Base-by-base conservation (phyloP, 139 green algal genomes). In the Ettlia oleoabundans region DNA sequence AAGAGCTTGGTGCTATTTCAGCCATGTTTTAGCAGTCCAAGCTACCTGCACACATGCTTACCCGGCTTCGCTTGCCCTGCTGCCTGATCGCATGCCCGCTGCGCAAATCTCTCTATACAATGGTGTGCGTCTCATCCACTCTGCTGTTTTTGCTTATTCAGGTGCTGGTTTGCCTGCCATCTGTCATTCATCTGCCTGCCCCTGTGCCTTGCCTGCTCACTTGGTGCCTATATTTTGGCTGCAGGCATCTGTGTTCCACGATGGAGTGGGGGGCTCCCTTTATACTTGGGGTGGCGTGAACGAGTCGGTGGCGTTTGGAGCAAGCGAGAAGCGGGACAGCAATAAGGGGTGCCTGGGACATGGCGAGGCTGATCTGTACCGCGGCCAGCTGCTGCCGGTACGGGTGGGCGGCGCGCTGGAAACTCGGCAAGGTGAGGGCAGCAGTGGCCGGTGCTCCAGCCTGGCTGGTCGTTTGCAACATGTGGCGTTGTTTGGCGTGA, bases 231-330 rank as follows among this genome's bases (percentile, higher is more conserved):
- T n/a, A n/a, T n/a, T n/a, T n/a, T n/a, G 47, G 13, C 47, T 61
- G 76, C 76, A 83, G 78, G 52, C 51, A 4, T 84, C 79, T 2
- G 1, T 80, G 32, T 82, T 78, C 26, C 77, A 83, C 51, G 84
- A 88, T 40, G 84, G 84, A 22, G 35, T 41, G 51, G 86, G 83
- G 15, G 92, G 93, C 10, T 18, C 42, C 18, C 78, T 97, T 43
- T 97, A 87, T 77, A 97, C 94, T 18, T 97, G 94, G 94, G 94
- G 94, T 65, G 92, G 94, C 37, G 88, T 85, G 28, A 83, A 86
- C 72, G 79, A 82, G 42, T 43, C 71, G 8, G 62, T 85, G 63
- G 51, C 52, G 4, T 85, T 80, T 55, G 82, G 82, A 30, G 35
- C n/a, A 26, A 73, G 55, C 18, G 74, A 71, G 32, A 81, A 82